These are phyloP conservation scores for Fusarium tanahbumbuense DNA, from an alignment of 2,329 filamentous ascomycete species.

Conservation along the genomic window DNA sequence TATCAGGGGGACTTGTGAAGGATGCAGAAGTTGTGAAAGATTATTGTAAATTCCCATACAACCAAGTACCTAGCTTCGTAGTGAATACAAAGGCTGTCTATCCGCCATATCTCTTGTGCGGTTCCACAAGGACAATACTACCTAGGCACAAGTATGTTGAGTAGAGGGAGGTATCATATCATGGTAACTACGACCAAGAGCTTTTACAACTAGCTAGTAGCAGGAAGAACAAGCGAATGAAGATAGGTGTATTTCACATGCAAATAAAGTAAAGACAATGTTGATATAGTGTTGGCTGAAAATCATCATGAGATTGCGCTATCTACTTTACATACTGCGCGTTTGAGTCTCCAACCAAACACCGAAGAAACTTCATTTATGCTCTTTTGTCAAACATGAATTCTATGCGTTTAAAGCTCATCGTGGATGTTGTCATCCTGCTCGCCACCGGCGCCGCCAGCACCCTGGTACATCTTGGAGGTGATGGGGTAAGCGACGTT, in stretches of 20 bases:
- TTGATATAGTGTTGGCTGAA: constrained; percentile 10
- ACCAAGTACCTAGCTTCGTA: too few species aligned
- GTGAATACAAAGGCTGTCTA: too few species aligned
- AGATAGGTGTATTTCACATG: neutral
- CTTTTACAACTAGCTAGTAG: neutral
- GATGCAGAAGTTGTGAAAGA: too few species aligned
- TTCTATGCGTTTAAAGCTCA: constrained; percentile 75
- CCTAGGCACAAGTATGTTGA: too few species aligned
- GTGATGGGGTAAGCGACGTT: constrained; percentile 98
- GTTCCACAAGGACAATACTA: too few species aligned
- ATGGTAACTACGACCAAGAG: too few species aligned
- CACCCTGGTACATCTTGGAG: constrained; percentile 89
- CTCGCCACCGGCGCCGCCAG: constrained; percentile 62
- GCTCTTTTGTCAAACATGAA: constrained; percentile 44
- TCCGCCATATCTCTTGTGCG: too few species aligned
- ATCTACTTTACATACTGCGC: constrained; percentile 50
- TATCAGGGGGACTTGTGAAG: too few species aligned
- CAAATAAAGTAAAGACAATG: neutral
- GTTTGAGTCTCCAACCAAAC: constrained; percentile 47
- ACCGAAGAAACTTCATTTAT: constrained; percentile 46
- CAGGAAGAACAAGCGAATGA: neutral
- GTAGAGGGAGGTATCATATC: too few species aligned
- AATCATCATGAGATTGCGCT: constrained; percentile 46
- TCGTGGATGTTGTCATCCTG: constrained; percentile 81
- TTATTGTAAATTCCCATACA: too few species aligned